These are phyloP conservation scores for Lecanicillium sp. DNA, from an alignment of 2,329 filamentous ascomycete species.

Conservation along the genomic window DNA sequence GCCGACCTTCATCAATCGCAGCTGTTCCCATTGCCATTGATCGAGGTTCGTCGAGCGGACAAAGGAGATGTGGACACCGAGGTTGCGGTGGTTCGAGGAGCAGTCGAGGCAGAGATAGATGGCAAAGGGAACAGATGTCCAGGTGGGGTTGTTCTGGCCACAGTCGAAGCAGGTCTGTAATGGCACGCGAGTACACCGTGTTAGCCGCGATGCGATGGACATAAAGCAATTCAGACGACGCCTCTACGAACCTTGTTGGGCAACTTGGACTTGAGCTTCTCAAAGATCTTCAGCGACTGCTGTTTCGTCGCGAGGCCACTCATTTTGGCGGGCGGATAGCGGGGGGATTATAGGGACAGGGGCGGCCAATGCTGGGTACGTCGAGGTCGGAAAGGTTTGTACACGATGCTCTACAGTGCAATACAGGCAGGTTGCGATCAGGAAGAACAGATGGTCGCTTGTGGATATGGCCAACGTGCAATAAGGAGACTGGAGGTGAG, in stretches of 20 bases:
- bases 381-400: neutral
- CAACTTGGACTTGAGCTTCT: constrained; percentile 89
- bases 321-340: constrained; percentile 42
- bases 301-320: constrained; percentile 75
- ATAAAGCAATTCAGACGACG: neutral
- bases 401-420: neutral
- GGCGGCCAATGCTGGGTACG: neutral
- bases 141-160: constrained; percentile 93
- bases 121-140: constrained; percentile 94
- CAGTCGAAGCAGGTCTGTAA: constrained; percentile 99
- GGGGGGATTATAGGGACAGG: constrained; percentile 3
- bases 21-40: constrained; percentile 99
- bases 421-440: neutral
- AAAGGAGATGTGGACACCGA: constrained; percentile 98
- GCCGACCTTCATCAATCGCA: constrained; percentile 95
- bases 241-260: constrained; percentile 77
- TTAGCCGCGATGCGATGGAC: neutral
- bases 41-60: constrained; percentile 97
- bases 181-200: constrained; percentile 15
- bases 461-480: neutral
- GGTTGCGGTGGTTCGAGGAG: constrained; percentile 92
- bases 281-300: constrained; percentile 94
- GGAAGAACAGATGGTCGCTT: constrained; percentile 1
- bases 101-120: constrained; percentile 99
- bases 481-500: constrained; percentile 30